Conservation (phyloP, 148 eudicot genomes). For the Rhododendron simsii region DNA sequence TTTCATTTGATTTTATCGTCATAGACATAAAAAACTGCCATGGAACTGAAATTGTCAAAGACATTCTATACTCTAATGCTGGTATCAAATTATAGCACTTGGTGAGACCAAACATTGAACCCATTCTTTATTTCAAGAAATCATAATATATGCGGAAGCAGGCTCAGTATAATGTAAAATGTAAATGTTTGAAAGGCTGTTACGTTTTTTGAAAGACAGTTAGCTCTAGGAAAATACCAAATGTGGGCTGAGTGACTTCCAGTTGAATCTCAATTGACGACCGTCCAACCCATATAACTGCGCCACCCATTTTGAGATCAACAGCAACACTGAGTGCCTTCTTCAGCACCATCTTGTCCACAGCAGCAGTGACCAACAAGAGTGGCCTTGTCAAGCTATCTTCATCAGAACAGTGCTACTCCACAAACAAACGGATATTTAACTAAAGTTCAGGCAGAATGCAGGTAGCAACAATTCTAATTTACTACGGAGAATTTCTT, state of each 20-base stretch:
- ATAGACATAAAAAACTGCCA: not conserved
- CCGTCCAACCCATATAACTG: constrained; percentile 92
- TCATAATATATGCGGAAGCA: not conserved
- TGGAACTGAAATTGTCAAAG: not conserved
- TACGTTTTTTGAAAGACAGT: not conserved
- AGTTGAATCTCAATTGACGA: constrained; percentile 96
- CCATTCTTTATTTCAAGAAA: not conserved
- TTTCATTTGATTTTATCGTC: not conserved
- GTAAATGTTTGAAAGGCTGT: not conserved
- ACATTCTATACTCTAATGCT: not conserved
- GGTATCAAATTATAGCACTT: not conserved
- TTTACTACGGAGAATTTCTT: not conserved
- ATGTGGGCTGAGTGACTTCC: constrained; percentile 58
- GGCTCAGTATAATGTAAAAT: not conserved
- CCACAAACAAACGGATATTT: constrained; percentile 5
- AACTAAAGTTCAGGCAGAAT: not conserved
- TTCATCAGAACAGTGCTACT: constrained; percentile 87
- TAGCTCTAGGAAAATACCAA: constrained; percentile 41
- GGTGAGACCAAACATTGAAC: not conserved
- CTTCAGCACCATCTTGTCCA: constrained; percentile 86
- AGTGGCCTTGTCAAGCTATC: constrained; percentile 89
- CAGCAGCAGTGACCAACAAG: constrained; percentile 88
- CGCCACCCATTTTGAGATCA: constrained; percentile 76
- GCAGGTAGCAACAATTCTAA: not conserved
- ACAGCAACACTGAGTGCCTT: constrained; percentile 73